These are phyloP conservation scores for Claviceps digitariae DNA, from an alignment of 2,329 filamentous ascomycete genomes.

Conservation along the genomic window DNA sequence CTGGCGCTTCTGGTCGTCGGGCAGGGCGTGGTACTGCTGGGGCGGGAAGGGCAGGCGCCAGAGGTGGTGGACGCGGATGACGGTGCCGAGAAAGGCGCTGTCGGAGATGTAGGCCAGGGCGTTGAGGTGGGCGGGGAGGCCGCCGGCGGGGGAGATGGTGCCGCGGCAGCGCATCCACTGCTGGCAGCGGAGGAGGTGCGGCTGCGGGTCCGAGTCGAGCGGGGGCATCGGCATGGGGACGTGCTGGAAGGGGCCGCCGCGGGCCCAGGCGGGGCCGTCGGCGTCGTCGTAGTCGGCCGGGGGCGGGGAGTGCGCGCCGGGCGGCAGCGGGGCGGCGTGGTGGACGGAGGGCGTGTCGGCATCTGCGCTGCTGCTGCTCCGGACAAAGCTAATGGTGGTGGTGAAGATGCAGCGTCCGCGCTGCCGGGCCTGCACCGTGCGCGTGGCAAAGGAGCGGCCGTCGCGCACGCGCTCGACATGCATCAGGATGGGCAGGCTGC, in stretches of 20 bases:
- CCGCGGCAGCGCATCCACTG: slow-evolving; percentile 68
- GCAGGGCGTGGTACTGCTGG: slow-evolving; percentile 37
- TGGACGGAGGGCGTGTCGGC: too few species aligned
- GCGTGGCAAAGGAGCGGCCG: slow-evolving; percentile 76
- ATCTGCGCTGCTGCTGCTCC: slow-evolving; percentile 26
- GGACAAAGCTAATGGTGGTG: slow-evolving; percentile 80
- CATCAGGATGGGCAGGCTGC: slow-evolving; percentile 77
- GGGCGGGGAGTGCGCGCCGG: background rate
- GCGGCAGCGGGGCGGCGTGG: background rate
- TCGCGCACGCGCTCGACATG: slow-evolving; percentile 90
- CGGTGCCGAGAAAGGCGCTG: slow-evolving; percentile 83
- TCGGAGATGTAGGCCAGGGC: slow-evolving; percentile 91
- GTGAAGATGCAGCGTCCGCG: slow-evolving; percentile 85
- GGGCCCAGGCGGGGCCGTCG: too few species aligned
- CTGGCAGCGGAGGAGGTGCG: slow-evolving; percentile 53
- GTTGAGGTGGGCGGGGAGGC: slow-evolving; percentile 66
- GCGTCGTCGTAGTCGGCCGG: background rate
- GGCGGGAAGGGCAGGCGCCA: slow-evolving; percentile 54
- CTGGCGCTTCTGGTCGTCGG: slow-evolving; percentile 24
- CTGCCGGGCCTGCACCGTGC: slow-evolving; percentile 93
- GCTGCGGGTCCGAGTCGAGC: slow-evolving; percentile 17
- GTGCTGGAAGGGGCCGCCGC: too few species aligned
- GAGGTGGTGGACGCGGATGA: slow-evolving; percentile 66
- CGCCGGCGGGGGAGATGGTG: slow-evolving; percentile 57
- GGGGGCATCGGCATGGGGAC: too few species aligned